These are phyloP conservation scores for Yamadazyma conglobata DNA, from an alignment of 1,139 yeast species.

Conservation along the genomic window DNA sequence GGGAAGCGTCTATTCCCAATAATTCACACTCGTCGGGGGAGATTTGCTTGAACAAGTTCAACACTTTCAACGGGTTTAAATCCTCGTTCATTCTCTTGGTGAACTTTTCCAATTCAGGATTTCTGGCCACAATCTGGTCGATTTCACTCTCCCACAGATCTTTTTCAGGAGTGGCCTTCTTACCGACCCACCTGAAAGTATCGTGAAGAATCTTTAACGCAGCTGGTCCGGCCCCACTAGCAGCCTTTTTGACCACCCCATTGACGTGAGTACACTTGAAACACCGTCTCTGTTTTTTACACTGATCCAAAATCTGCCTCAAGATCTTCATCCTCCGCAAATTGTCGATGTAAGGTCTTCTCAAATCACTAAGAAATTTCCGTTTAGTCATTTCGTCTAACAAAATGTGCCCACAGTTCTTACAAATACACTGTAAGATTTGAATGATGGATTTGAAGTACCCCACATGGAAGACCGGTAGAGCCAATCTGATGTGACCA, in stretches of 20 bases:
- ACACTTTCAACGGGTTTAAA: conserved; percentile 85
- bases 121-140: conserved; percentile 61
- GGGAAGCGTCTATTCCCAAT: conserved; percentile 81
- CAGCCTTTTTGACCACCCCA: conserved; percentile 97
- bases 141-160: conserved; percentile 83
- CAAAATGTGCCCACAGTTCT: conserved; percentile 77
- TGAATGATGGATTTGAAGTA: conserved; percentile 89
- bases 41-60: conserved; percentile 82
- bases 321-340: conserved; percentile 85
- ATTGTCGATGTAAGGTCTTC: conserved; percentile 88
- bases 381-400: conserved; percentile 72
- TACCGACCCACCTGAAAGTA: conserved; percentile 93
- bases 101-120: conserved; percentile 87
- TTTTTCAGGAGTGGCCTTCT: conserved; percentile 83
- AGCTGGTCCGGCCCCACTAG: conserved; percentile 87
- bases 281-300: conserved; percentile 93
- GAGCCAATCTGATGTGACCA: conserved; percentile 87
- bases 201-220: conserved; percentile 94
- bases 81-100: conserved; percentile 89
- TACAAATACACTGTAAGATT: conserved; percentile 89
- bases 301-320: conserved; percentile 81
- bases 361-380: conserved; percentile 66
- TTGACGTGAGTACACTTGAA: conserved; percentile 81
- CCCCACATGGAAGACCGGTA: conserved; percentile 97
- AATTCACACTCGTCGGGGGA: conserved; percentile 87